Evolutionary conservation across 352 stramenopile species (phyloP).

Genomic region (Hyaloperonospora brassicae): DNA sequence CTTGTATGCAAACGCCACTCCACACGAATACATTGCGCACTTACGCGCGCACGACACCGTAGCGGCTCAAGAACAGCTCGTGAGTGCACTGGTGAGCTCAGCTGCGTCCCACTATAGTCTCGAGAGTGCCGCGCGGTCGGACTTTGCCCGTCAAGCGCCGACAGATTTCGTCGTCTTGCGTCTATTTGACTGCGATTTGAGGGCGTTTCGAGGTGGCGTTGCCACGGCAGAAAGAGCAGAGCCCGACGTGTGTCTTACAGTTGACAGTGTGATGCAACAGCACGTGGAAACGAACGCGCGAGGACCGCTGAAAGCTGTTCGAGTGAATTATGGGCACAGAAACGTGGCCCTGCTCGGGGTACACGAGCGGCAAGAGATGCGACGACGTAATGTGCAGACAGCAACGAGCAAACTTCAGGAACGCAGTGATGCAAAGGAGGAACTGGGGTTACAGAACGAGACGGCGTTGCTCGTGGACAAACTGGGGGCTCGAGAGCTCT

Average conservation of each 20-base stretch:
- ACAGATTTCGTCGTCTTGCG: conserved; percentile 61
- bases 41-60: conserved; percentile 27
- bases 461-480: conserved; percentile 36
- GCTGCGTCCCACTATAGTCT: conserved; percentile 16
- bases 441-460: conserved; percentile 24
- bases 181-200: conserved; percentile 33
- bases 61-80: conserved; percentile 27
- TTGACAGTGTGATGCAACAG: conserved; percentile 20
- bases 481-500: conserved; percentile 44
- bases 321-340: conserved; percentile 42
- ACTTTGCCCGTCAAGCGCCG: conserved; percentile 26
- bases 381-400: conserved; percentile 13
- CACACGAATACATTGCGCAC: conserved; percentile 36
- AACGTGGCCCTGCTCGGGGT: conserved; percentile 29
- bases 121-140: conserved; percentile 20
- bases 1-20: conserved; percentile 28
- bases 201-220: not conserved
- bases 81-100: conserved; percentile 19
- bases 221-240: not conserved
- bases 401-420: conserved; percentile 11
- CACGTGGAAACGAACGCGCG: conserved; percentile 4
- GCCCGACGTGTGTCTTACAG: conserved; percentile 15
- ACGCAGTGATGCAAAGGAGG: conserved; percentile 11
- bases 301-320: conserved; percentile 30
- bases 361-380: conserved; percentile 3